A percentile compares a stretch with the other conserved stretches of the same genome.
phyloP scores from a whole-genome alignment of 768 basidiomycete species.

The Lactarius indigo region DNA sequence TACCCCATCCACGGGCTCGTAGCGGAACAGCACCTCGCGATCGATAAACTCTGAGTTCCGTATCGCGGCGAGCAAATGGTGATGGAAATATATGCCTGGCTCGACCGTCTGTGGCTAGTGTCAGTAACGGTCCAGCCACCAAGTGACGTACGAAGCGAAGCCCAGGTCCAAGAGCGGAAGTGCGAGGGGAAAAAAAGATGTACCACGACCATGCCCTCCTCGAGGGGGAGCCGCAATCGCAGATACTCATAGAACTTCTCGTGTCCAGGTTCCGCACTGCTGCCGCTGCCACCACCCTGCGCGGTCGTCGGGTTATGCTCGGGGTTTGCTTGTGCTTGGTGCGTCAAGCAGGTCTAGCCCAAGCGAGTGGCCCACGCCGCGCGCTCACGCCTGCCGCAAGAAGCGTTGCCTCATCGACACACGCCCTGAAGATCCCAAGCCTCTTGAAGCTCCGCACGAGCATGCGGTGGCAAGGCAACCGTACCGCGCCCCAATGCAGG shows the following conservation, averaged over 20 bases:
- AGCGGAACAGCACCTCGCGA: conserved; percentile 60
- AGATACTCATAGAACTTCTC: conserved; percentile 76
- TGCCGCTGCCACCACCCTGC: not conserved
- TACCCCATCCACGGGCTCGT: conserved; percentile 84
- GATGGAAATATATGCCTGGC: conserved; percentile 85
- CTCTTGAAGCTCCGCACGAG: conserved; percentile 79
- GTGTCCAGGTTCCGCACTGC: conserved; percentile 35
- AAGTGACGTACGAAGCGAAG: not conserved
- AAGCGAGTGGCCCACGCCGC: conserved; percentile 81
- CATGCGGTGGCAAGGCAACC: conserved; percentile 75
- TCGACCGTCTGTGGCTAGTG: conserved; percentile 69
- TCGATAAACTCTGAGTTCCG: conserved; percentile 65
- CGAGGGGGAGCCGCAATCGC: conserved; percentile 69
- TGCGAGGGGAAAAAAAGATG: conserved; percentile 31
- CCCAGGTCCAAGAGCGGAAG: not conserved
- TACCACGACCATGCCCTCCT: conserved; percentile 82
- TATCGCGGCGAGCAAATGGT: conserved; percentile 63
- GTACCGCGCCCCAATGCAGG: conserved; percentile 88
- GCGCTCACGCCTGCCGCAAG: conserved; percentile 73
- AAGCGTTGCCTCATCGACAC: conserved; percentile 63
- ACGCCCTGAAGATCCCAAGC: conserved; percentile 79
- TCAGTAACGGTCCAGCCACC: not conserved
- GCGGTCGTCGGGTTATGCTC: conserved; percentile 48
- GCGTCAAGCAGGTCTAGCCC: conserved; percentile 96
- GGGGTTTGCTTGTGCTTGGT: conserved; percentile 70